phyloP scores from a whole-genome alignment of 495 filamentous ascomycete species.

The Geoglossum glabrum region DNA sequence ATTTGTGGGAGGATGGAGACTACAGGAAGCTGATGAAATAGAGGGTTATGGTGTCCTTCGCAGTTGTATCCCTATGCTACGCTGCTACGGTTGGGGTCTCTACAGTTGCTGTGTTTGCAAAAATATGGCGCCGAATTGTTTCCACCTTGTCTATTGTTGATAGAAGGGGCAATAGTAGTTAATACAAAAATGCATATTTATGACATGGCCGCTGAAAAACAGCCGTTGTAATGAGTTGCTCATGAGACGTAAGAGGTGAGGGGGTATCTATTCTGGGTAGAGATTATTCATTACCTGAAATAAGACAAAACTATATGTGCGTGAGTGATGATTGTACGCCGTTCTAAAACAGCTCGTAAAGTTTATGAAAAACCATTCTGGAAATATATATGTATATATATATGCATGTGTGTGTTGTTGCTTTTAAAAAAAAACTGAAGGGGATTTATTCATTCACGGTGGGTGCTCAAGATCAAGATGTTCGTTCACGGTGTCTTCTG shows the following conservation, averaged over 20 bases:
- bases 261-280: too few species aligned
- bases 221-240: too few species aligned
- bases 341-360: too few species aligned
- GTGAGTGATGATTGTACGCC: too few species aligned
- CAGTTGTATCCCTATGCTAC: not conserved
- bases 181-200: not conserved
- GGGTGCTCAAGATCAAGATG: not conserved
- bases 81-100: not conserved
- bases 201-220: not conserved
- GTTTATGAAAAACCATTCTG: too few species aligned
- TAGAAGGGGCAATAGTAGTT: not conserved
- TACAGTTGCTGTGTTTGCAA: not conserved
- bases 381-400: too few species aligned
- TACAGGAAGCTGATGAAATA: not conserved
- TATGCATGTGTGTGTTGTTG: too few species aligned
- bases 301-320: too few species aligned
- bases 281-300: too few species aligned
- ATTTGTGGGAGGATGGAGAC: not conserved
- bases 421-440: too few species aligned
- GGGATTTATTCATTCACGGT: too few species aligned
- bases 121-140: not conserved
- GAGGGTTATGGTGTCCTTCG: conserved; percentile 1
- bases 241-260: too few species aligned
- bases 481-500: not conserved
- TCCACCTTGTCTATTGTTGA: not conserved